Percentiles rank a stretch among this genome's conserved stretches.
phyloP scores from a whole-genome alignment of 2,329 filamentous ascomycete species.

The Colletotrichum falcatum region DNA sequence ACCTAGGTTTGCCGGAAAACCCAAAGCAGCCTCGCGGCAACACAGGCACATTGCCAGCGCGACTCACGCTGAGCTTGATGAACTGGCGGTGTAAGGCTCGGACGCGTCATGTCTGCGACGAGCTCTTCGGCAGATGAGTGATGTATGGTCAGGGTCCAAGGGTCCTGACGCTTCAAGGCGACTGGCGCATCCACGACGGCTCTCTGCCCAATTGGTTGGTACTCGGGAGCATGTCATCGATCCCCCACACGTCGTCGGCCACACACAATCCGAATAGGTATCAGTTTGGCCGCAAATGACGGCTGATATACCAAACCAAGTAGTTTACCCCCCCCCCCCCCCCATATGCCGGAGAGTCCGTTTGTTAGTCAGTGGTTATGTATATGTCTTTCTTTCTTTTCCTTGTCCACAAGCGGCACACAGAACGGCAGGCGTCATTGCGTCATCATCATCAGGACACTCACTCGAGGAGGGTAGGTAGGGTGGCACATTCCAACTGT shows the following conservation, averaged over 20 bases:
- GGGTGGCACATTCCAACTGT: background rate
- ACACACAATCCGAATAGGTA: background rate
- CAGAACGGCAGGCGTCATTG: too few relatives aligned
- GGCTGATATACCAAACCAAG: background rate
- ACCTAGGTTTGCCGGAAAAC: slow-evolving; percentile 30
- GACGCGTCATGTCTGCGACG: slow-evolving; percentile 1
- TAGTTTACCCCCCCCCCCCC: too few relatives aligned
- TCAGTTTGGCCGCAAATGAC: background rate
- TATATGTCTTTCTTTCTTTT: too few relatives aligned
- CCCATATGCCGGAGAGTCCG: background rate
- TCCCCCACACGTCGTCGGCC: background rate
- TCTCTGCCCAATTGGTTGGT: background rate
- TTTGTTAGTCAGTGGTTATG: too few relatives aligned
- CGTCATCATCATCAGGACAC: background rate
- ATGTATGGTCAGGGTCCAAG: slow-evolving; percentile 25
- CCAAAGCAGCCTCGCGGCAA: slow-evolving; percentile 20
- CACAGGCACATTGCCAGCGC: background rate
- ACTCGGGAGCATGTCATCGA: background rate
- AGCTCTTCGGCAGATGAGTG: slow-evolving; percentile 13
- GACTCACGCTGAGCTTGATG: background rate
- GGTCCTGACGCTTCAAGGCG: background rate
- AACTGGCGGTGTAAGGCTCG: slow-evolving; percentile 25
- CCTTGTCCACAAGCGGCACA: background rate
- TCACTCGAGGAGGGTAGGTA: background rate
- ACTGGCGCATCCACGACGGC: background rate